Evolutionary conservation across 352 stramenopile species (phyloP).

Genomic region (Albugo laibachii): DNA sequence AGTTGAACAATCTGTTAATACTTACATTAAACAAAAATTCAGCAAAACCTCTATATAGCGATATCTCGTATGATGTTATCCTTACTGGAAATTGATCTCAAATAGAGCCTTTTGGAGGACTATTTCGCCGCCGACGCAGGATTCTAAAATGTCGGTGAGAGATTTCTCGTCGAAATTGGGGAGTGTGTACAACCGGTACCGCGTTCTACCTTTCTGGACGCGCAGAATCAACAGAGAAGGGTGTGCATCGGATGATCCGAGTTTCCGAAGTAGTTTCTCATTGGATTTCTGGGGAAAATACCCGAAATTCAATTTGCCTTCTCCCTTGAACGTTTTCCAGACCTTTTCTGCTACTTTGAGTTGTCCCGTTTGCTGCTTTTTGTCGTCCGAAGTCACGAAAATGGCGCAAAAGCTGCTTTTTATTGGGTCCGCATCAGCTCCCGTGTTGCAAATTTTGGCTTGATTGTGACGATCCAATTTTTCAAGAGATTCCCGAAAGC

Average conservation of each 20-base stretch:
- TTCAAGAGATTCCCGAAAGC: constrained; percentile 38
- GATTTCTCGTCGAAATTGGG: constrained; percentile 23
- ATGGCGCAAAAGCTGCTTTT: constrained; percentile 40
- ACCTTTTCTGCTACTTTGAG: constrained; percentile 37
- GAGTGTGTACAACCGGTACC: constrained; percentile 18
- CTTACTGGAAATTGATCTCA: no score
- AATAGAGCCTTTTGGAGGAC: no score
- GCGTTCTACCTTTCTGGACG: constrained; percentile 41
- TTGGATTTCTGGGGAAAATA: constrained; percentile 63
- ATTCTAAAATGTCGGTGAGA: constrained; percentile 47
- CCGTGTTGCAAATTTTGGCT: constrained; percentile 55
- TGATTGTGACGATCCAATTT: constrained; percentile 52
- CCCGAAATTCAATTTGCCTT: constrained; percentile 32
- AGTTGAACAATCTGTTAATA: no score
- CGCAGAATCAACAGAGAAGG: constrained; percentile 39
- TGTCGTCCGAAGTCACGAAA: constrained; percentile 42
- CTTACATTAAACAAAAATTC: no score
- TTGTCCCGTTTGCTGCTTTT: constrained; percentile 15
- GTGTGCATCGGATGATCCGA: constrained; percentile 13
- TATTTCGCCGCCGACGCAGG: constrained; percentile 36
- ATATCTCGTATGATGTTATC: no score
- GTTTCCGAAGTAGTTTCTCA: constrained; percentile 22
- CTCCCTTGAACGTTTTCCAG: constrained; percentile 39
- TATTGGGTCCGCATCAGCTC: constrained; percentile 26
- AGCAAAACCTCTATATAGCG: no score